A percentile compares a stretch with the other conserved stretches of the same genome.
phyloP scores from a whole-genome alignment of 2,329 filamentous ascomycete species.

The Capronia coronata region DNA sequence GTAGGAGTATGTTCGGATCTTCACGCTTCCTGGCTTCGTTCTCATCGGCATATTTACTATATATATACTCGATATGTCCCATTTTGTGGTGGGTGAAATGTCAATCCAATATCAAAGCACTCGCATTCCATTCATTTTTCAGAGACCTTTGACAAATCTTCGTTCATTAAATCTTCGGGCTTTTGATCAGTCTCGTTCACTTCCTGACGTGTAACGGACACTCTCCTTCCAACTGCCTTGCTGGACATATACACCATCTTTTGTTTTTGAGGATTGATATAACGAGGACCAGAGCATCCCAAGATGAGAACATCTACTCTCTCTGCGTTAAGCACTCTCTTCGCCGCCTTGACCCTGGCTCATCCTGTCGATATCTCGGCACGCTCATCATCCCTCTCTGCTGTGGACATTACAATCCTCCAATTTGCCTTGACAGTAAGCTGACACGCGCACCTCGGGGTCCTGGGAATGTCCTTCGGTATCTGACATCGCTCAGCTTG shows the following conservation, averaged over 20 bases:
- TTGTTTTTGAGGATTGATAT: background rate
- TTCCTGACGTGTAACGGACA: constrained; percentile 20
- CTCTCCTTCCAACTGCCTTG: constrained; percentile 3
- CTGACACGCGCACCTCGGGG: background rate
- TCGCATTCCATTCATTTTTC: constrained; percentile 17
- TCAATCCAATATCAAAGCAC: constrained; percentile 8
- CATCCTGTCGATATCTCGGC: constrained; percentile 18
- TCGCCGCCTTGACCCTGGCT: constrained; percentile 22
- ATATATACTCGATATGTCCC: constrained; percentile 13
- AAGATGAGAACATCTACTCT: constrained; percentile 24
- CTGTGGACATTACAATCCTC: constrained; percentile 51
- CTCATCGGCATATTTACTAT: constrained; percentile 4
- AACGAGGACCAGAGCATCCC: background rate
- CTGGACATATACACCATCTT: background rate
- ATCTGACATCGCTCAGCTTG: constrained; percentile 39
- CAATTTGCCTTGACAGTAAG: constrained; percentile 40
- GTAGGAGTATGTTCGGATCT: constrained; percentile 16
- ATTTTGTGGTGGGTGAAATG: background rate
- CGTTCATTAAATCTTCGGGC: constrained; percentile 17
- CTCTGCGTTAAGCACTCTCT: constrained; percentile 17
- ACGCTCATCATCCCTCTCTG: constrained; percentile 31
- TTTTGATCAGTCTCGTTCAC: constrained; percentile 22
- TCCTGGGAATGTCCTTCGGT: background rate
- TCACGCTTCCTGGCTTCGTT: constrained; percentile 15
- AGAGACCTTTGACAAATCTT: constrained; percentile 24